Evolutionary conservation across 176 grass and related monocot species (phyloP), one percentile per base, ranked within the genome.

Genomic region (Zoysia japonica): DNA sequence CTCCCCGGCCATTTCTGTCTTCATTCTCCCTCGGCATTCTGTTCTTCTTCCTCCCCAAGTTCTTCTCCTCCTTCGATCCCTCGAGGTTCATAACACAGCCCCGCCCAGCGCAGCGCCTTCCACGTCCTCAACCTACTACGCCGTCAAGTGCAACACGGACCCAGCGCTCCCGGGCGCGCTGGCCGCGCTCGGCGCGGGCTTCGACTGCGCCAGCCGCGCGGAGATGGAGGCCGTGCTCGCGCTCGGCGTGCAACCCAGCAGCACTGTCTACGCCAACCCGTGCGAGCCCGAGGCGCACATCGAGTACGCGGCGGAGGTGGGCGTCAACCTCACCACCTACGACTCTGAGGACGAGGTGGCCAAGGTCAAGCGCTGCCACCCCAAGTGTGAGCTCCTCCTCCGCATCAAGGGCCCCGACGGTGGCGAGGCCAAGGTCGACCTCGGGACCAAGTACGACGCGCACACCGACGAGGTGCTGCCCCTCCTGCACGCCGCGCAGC

Each of bases 111-210:
- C 0, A 75, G 71, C 66, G 81, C 87, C 55, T 89, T 89, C 77
- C 20, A 77, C 70, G 82, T 89, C 65, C 4, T 85, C 16, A 77
- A 89, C 82, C 47, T 85, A 0, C 77, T 89, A 81, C 82, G 87
- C 82, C 68, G 77, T 89, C 71, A 89, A 89, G 82, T 89, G 87
- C 82, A 89, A 85, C 82, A 71, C 87, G 0, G 48, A 84, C 0
- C 41, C 28, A 5, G 56, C 71, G 1, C 2, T 89, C 0, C 64
- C 85, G 19, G 82, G 71, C 51, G 55, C 71, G 6, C 53, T 88
- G 15, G 71, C 77, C 4, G 77, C 71, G 7, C 77, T 85, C 19
- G 77, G 65, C 61, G 60, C 81, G 0, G 75, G 75, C 2, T 88
- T 88, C 62, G 80, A 88, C 69, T 84, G 81, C 70, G 81, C 81